These are phyloP conservation scores for Termitomyces bulborhizus DNA, from an alignment of 768 basidiomycete genomes.

Conservation along the genomic window DNA sequence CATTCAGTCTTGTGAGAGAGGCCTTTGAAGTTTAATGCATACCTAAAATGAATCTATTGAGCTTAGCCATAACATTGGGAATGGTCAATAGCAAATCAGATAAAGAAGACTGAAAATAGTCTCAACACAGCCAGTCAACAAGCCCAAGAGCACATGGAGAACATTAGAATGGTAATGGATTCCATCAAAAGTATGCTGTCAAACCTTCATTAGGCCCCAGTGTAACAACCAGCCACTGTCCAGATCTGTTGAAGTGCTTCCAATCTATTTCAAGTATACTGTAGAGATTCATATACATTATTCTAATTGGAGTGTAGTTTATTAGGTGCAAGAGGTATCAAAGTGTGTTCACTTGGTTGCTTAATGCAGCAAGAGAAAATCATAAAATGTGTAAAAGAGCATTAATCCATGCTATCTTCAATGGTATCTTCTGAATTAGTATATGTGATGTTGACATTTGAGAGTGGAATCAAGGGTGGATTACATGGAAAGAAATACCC, in stretches of 20 bases:
- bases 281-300: too few relatives aligned
- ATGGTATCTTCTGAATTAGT: background rate
- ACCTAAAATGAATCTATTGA: conserved; percentile 9
- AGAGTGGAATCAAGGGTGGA: background rate
- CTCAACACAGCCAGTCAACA: background rate
- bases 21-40: conserved; percentile 24
- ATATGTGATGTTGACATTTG: background rate
- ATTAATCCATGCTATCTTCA: too few relatives aligned
- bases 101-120: background rate
- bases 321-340: too few relatives aligned
- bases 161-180: background rate
- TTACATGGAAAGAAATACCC: background rate
- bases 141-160: background rate
- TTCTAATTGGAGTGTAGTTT: too few relatives aligned
- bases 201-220: too few relatives aligned
- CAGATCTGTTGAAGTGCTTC: background rate
- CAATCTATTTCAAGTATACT: too few relatives aligned
- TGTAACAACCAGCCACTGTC: background rate
- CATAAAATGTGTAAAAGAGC: too few relatives aligned
- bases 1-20: conserved; percentile 35
- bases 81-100: background rate
- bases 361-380: too few relatives aligned
- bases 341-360: too few relatives aligned
- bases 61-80: background rate
- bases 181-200: background rate